phyloP scores from a whole-genome alignment of 2,329 filamentous ascomycete species.

The Massarina eburnea region DNA sequence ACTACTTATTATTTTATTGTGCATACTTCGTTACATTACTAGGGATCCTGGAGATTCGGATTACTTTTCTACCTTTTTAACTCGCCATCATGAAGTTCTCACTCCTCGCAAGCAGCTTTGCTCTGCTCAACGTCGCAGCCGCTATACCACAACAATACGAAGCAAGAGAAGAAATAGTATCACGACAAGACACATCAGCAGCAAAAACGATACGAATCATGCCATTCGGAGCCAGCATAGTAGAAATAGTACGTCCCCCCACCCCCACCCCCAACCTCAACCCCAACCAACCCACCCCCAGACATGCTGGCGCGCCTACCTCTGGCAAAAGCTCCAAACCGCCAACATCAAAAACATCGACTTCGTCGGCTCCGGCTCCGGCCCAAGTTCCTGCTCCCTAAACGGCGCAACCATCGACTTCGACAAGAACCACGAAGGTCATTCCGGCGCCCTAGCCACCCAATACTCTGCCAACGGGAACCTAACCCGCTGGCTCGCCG shows the following conservation, averaged over 20 bases:
- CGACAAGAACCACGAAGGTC: constrained; percentile 51
- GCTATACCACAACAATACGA: constrained; percentile 8
- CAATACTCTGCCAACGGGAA: constrained; percentile 43
- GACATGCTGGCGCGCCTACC: constrained; percentile 42
- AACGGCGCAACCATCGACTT: constrained; percentile 43
- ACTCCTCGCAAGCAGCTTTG: constrained; percentile 16
- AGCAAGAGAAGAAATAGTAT: background rate
- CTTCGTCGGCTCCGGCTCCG: constrained; percentile 39
- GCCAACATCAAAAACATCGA: constrained; percentile 30
- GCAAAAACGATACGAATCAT: constrained; percentile 34
- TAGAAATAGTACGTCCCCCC: constrained; percentile 24
- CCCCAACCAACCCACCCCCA: constrained; percentile 6
- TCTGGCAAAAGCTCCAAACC: constrained; percentile 31
- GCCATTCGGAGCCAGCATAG: constrained; percentile 41
- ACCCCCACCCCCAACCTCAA: background rate
- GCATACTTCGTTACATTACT: too few relatives aligned
- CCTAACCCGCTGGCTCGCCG: constrained; percentile 44
- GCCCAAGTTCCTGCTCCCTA: constrained; percentile 8
- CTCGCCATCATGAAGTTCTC: constrained; percentile 17
- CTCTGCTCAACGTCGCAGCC: constrained; percentile 22
- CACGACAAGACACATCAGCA: constrained; percentile 9
- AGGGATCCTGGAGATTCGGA: too few relatives aligned
- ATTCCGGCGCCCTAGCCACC: constrained; percentile 45
- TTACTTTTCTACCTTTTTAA: too few relatives aligned
- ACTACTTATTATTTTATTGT: too few relatives aligned